Evolutionary conservation across 23 red algal genomes (phyloP), one percentile per base, ranked within the genome.

Genomic region (Gracilaria domingensis): DNA sequence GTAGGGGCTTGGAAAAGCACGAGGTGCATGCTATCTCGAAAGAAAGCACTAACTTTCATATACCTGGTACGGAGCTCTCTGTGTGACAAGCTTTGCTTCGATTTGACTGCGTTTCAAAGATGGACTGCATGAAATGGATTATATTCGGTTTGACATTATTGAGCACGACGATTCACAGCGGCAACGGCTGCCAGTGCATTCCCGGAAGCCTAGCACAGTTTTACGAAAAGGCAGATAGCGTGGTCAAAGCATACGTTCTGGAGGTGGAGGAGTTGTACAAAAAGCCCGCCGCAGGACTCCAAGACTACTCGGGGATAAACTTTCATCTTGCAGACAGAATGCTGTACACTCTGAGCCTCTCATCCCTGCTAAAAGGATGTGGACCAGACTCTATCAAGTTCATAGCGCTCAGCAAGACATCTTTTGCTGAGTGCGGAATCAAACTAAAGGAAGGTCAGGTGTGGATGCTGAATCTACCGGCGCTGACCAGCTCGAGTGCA

Each of bases 401-500:
- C 28, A 40, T 3, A n/a, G 67, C 67, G 23, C 2, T 40, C 0
- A 73, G 67, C 67, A 73, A 23, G 67, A 42, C 38, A 23, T 40
- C 33, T 23, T 37, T 18, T 7, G 67, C 67, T 37, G 23, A 73
- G 67, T 40, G 67, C 28, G 67, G 67, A 44, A 73, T 73, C 23
- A 37, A 73, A 73, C 38, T 73, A 8, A 42, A 21, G 36, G 67
- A 73, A 44, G 67, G 67, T 20, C 67, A 73, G 24, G 67, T 73
- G 8, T 73, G 67, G 67, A 73, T 73, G 67, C 38, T 73, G 67
- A 73, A 73, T 73, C 38, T 73, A n/a, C 67, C 35, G 12, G 2
- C 17, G 35, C 20, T 40, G 35, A 67, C 28, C 16, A 67, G 33
- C 51, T 8, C 51, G 51, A 18, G 11, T 55, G 51, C 1, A 55